Conservation (phyloP, 768 basidiomycete species). For the Clitopilus passeckerianus region DNA sequence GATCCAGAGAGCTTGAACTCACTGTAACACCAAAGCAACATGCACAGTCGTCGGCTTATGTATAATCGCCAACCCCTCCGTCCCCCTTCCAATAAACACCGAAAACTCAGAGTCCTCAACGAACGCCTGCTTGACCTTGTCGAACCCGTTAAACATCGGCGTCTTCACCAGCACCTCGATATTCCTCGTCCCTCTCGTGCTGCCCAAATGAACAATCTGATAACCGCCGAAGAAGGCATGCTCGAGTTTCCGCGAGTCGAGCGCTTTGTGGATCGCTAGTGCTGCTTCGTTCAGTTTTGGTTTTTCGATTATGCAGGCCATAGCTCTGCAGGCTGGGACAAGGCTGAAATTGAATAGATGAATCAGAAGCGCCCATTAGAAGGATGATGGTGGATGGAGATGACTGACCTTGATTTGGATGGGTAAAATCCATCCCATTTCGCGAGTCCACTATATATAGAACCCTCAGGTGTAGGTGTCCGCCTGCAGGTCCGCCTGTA, state of each 20-base stretch:
- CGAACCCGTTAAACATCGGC: conserved; percentile 8
- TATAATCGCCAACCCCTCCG: conserved; percentile 6
- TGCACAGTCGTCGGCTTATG: conserved; percentile 5
- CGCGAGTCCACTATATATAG: not conserved
- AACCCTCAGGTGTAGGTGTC: not conserved
- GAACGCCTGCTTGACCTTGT: conserved; percentile 10
- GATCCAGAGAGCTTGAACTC: not conserved
- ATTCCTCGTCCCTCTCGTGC: conserved; percentile 5
- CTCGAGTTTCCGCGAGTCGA: conserved; percentile 4
- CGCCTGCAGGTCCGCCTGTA: not conserved
- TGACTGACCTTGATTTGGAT: not conserved
- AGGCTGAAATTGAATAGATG: not conserved
- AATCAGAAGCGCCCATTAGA: not conserved
- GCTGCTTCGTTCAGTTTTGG: conserved; percentile 6
- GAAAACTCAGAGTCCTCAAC: conserved; percentile 5
- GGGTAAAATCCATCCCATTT: not conserved
- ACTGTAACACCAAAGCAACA: conserved; percentile 7
- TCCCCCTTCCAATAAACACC: conserved; percentile 7
- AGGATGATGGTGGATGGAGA: not conserved
- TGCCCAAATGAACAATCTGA: conserved; percentile 5
- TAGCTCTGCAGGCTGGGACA: not conserved
- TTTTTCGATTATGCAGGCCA: conserved; percentile 3
- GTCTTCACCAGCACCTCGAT: conserved; percentile 8
- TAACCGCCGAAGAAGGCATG: conserved; percentile 9
- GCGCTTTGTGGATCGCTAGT: conserved; percentile 2